Base-by-base conservation (phyloP, 768 basidiomycete genomes). In the Russula brevipes region DNA sequence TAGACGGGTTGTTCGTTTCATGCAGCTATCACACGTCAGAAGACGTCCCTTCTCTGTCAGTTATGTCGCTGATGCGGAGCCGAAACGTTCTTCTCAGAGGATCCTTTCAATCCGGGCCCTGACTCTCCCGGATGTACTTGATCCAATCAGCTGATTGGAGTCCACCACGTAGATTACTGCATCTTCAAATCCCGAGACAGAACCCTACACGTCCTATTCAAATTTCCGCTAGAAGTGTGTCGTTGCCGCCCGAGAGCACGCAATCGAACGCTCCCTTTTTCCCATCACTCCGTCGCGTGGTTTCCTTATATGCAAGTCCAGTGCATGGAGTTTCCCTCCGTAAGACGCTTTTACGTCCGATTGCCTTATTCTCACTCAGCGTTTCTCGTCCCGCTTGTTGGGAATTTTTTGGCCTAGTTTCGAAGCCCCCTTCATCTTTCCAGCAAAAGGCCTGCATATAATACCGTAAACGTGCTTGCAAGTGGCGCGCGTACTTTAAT, bases 71-170 rank as follows among this genome's bases (percentile, higher is more conserved):
- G 46, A 47, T 47, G 14, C 60, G 60, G 60, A 56, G 14, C 46
- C 50, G 55, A 53, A 45, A 60, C 59, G 59, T 45, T 52, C 50
- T 17, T 52, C 7, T 44, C 4, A 44, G 30, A 54, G 2, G 47
- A 31, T 5, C 24, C 12, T 30, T 4, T n/a, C n/a, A 17, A 24
- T 33, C 8, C 9, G 31, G 16, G 36, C 35, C 59, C 50, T 57
- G 49, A 38, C 24, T 52, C 36, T 46, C 16, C 19, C 16, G n/a
- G 35, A 31, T 12, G 44, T 41, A 39, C 56, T 56, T 63, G 61
- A 63, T 63, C 42, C 50, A 52, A 63, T 57, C 56, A 57, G 41
- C 30, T 62, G 61, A 63, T 63, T 57, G 30, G 31, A 19, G n/a
- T 24, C 50, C 8, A 41, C 31, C 49, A 50, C 57, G 38, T 36